Percentiles rank a stretch among this genome's conserved stretches.
These are phyloP conservation scores for Metschnikowia koreensis DNA, from an alignment of 805 yeast species.

Conservation along the genomic window DNA sequence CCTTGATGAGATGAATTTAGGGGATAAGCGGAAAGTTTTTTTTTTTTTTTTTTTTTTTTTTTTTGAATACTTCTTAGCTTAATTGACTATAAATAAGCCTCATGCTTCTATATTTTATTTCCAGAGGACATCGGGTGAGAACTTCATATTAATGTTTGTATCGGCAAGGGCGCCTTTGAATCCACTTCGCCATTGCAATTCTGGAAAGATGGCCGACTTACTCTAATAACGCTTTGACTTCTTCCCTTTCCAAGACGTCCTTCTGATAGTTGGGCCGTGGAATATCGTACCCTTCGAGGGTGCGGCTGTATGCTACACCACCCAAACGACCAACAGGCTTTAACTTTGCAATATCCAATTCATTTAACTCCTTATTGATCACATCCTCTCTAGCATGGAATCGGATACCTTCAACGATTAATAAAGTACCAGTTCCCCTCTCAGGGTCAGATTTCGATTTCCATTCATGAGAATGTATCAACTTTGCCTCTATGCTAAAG, in stretches of 20 bases:
- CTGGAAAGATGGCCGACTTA: neutral
- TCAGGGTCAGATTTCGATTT: slow-evolving; percentile 37
- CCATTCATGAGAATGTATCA: slow-evolving; percentile 45
- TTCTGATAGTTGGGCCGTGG: slow-evolving; percentile 41
- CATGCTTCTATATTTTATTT: too few species aligned
- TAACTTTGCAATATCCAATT: slow-evolving; percentile 45
- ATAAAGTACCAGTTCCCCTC: slow-evolving; percentile 35
- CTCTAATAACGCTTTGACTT: slow-evolving; percentile 3
- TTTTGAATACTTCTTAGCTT: too few species aligned
- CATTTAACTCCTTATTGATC: slow-evolving; percentile 36
- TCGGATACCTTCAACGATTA: slow-evolving; percentile 53
- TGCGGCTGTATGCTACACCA: slow-evolving; percentile 45
- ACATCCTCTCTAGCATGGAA: slow-evolving; percentile 60
- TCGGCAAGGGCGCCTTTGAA: too few species aligned
- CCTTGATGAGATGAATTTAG: too few species aligned
- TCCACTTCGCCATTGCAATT: neutral
- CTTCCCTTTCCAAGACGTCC: slow-evolving; percentile 7
- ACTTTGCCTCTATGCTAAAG: slow-evolving; percentile 55
- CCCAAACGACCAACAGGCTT: slow-evolving; percentile 57
- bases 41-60: too few species aligned
- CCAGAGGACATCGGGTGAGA: too few species aligned
- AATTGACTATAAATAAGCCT: too few species aligned
- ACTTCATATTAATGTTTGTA: too few species aligned
- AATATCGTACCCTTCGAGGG: slow-evolving; percentile 44
- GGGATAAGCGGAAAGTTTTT: too few species aligned